phyloP scores from a whole-genome alignment of 2,329 filamentous ascomycete species.

The Penicillium digitatum region DNA sequence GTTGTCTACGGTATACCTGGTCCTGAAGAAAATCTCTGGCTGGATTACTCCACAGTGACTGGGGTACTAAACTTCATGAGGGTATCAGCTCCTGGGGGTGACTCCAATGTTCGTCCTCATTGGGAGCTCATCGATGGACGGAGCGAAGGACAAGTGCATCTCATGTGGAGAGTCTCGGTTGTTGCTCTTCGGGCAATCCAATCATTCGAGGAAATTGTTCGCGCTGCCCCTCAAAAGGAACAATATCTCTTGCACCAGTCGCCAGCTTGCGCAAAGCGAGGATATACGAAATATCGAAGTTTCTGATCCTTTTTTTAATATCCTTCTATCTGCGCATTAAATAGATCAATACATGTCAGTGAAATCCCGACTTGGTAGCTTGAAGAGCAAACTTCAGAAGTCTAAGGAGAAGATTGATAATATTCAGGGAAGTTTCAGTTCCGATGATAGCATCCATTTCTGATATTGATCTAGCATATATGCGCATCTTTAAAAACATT shows the following conservation, averaged over 20 bases:
- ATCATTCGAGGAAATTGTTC: slow-evolving; percentile 1
- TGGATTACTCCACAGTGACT: slow-evolving; percentile 8
- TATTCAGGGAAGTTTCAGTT: no score
- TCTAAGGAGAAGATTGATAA: no score
- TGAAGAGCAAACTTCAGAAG: no score
- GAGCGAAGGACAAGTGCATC: not conserved
- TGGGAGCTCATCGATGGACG: not conserved
- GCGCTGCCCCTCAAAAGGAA: not conserved
- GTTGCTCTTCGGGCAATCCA: not conserved
- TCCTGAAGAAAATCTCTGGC: slow-evolving; percentile 6
- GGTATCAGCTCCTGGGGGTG: not conserved
- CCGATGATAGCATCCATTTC: no score
- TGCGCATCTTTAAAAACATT: no score
- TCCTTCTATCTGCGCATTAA: no score
- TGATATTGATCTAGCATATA: no score
- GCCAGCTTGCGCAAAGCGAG: not conserved
- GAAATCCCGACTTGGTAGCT: no score
- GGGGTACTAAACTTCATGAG: not conserved
- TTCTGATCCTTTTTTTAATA: not conserved
- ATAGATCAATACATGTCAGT: no score
- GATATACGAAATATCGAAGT: not conserved
- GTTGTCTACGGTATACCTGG: slow-evolving; percentile 2
- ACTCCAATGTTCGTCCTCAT: not conserved
- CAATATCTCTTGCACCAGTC: slow-evolving; percentile 2
- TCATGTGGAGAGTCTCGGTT: slow-evolving; percentile 2